phyloP scores from a whole-genome alignment of 768 basidiomycete genomes.

The Epithele typhae region DNA sequence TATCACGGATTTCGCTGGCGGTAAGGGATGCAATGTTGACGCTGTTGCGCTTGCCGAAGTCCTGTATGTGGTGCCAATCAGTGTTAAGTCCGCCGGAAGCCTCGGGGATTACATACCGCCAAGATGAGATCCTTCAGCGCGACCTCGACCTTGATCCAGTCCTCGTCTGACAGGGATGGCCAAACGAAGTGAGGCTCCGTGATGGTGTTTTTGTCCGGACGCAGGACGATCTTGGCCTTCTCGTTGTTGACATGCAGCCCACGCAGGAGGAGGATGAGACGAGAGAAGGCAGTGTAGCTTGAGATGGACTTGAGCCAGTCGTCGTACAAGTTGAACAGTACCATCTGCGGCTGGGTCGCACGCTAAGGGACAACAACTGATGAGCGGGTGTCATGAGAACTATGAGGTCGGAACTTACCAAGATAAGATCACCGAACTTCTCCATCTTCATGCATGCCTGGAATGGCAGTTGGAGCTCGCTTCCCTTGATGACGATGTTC shows the following conservation, averaged over 20 bases:
- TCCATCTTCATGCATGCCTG: conserved; percentile 99
- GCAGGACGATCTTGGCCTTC: conserved; percentile 97
- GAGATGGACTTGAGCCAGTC: conserved; percentile 99
- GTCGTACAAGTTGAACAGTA: conserved; percentile 96
- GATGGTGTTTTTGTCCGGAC: conserved; percentile 94
- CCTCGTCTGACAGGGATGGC: conserved; percentile 89
- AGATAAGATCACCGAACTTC: conserved; percentile 97
- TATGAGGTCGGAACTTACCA: no score
- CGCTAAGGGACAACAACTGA: conserved; percentile 42
- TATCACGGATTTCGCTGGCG: conserved; percentile 93
- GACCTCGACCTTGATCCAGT: conserved; percentile 99
- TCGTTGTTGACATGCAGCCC: conserved; percentile 99
- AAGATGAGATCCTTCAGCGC: conserved; percentile 97
- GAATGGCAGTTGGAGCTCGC: conserved; percentile 97
- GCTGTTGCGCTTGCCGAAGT: conserved; percentile 98
- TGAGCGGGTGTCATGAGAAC: neutral
- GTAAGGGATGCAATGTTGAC: conserved; percentile 98
- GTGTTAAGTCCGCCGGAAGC: conserved; percentile 3
- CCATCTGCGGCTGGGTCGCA: conserved; percentile 99
- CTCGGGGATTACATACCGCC: conserved; percentile 45
- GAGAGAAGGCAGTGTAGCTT: conserved; percentile 98
- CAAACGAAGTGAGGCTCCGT: conserved; percentile 98
- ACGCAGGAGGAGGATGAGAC: conserved; percentile 93
- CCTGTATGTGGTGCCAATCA: conserved; percentile 39
- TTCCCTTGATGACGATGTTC: conserved; percentile 99